A percentile compares a stretch with the other conserved stretches of the same genome.
These are phyloP conservation scores for Pseudocercospora fijiensis DNA, from an alignment of 2,329 filamentous ascomycete genomes.

Conservation along the genomic window DNA sequence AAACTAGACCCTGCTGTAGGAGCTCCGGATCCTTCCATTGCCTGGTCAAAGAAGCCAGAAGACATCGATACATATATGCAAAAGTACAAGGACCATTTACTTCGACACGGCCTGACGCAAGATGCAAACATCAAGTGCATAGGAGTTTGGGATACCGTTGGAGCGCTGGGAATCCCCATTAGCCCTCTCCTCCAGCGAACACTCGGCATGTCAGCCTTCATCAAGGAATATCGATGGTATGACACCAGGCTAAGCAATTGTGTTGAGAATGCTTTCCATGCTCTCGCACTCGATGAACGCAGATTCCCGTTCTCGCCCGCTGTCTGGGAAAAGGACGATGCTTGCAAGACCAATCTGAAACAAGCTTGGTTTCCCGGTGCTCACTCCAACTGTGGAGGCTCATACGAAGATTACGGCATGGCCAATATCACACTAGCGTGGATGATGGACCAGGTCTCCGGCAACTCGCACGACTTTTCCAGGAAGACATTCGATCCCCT, in stretches of 20 bases:
- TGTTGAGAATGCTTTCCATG: slow-evolving; percentile 58
- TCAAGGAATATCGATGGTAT: slow-evolving; percentile 38
- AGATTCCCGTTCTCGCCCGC: slow-evolving; percentile 53
- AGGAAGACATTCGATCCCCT: slow-evolving; percentile 27
- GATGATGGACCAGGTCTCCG: slow-evolving; percentile 45
- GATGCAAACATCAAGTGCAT: slow-evolving; percentile 41
- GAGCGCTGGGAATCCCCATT: slow-evolving; percentile 40
- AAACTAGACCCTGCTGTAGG: slow-evolving; percentile 7
- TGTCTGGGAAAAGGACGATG: slow-evolving; percentile 44
- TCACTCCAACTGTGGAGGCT: slow-evolving; percentile 55
- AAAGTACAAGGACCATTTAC: slow-evolving; percentile 31
- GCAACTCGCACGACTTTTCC: slow-evolving; percentile 30
- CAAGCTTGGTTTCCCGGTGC: slow-evolving; percentile 59
- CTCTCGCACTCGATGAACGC: slow-evolving; percentile 55
- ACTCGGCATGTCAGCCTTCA: slow-evolving; percentile 32
- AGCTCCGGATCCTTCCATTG: slow-evolving; percentile 16
- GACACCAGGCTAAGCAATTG: slow-evolving; percentile 38
- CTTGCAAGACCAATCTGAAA: slow-evolving; percentile 41
- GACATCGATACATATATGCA: slow-evolving; percentile 33
- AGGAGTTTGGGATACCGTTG: slow-evolving; percentile 53
- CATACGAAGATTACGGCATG: slow-evolving; percentile 39
- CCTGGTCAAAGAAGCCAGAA: slow-evolving; percentile 18
- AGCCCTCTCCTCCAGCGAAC: slow-evolving; percentile 39
- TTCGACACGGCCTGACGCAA: slow-evolving; percentile 27
- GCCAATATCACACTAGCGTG: no score